Evolutionary conservation across 129 eudicot genomes (phyloP).

Genomic region (carrot (Daucus carota)): DH1_v3.0 NC_030387.2:32415001-32415500

Average conservation of each 20-base stretch:
- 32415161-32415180: not conserved
- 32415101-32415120: not conserved
- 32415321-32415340: not conserved
- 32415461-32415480: no score
- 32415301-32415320: not conserved
- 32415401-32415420: not conserved
- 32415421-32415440: not conserved
- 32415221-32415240: not conserved
- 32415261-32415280: not conserved
- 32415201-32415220: not conserved
- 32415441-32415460: not conserved
- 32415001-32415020: slow-evolving; percentile 3
- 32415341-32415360: not conserved
- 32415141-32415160: slow-evolving; percentile 3
- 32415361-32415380: not conserved
- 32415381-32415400: not conserved
- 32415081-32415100: not conserved
- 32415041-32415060: not conserved
- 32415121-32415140: not conserved
- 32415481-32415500: no score
- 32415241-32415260: not conserved
- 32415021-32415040: not conserved
- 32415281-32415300: not conserved
- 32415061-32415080: not conserved
- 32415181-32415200: not conserved